These are phyloP conservation scores for Exserohilum rostratum DNA, from an alignment of 2,329 filamentous ascomycete species.

Conservation along the genomic window DNA sequence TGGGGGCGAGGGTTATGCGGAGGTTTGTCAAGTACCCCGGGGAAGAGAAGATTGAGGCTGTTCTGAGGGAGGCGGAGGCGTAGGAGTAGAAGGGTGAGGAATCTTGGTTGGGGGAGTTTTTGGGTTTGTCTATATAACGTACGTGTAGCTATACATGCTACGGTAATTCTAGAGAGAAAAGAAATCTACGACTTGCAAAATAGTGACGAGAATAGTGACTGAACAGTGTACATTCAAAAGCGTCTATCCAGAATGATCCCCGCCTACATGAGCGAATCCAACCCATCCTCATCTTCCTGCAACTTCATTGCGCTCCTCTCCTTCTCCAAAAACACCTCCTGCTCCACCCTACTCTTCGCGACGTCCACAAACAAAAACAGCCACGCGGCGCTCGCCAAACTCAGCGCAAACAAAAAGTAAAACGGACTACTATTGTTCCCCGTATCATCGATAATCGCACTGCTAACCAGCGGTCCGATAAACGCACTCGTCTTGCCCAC, in stretches of 20 bases:
- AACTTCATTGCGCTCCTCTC: slow-evolving; percentile 21
- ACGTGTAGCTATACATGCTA: neutral
- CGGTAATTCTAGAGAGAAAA: neutral
- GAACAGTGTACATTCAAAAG: neutral
- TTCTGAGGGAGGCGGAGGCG: neutral
- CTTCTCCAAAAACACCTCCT: slow-evolving; percentile 30
- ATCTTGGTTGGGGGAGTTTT: too few species aligned
- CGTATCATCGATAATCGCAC: slow-evolving; percentile 70
- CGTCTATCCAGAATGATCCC: too few species aligned
- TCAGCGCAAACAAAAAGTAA: slow-evolving; percentile 61
- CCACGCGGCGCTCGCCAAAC: slow-evolving; percentile 27
- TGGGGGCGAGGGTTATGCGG: neutral
- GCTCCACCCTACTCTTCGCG: slow-evolving; percentile 32
- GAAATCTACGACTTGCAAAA: too few species aligned
- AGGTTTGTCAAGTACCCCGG: neutral
- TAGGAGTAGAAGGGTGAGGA: too few species aligned
- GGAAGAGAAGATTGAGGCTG: neutral
- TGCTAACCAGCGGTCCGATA: slow-evolving; percentile 71
- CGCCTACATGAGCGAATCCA: neutral
- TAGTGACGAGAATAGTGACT: too few species aligned
- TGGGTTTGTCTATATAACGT: too few species aligned
- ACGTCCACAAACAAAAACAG: slow-evolving; percentile 34
- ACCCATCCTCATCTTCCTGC: slow-evolving; percentile 1
- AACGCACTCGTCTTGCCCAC: slow-evolving; percentile 72
- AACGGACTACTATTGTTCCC: slow-evolving; percentile 67